A percentile compares a stretch with the other conserved stretches of the same genome.
These are phyloP conservation scores for Backusella morwellensis DNA, from an alignment of 192 early-diverging fungal species.

Conservation along the genomic window DNA sequence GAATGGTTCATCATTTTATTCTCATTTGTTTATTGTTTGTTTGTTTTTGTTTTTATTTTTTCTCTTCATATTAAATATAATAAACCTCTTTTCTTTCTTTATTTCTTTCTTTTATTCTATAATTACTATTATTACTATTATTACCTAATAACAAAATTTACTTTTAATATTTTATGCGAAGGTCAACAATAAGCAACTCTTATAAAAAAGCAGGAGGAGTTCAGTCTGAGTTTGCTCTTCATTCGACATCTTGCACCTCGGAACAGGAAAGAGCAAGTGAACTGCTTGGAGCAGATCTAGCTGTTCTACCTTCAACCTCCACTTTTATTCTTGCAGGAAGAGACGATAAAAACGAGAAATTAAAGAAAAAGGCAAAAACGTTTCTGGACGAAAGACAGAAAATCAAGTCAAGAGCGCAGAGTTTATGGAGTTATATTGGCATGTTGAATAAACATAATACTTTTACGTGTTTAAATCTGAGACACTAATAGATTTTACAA, in stretches of 20 bases:
- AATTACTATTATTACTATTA: neutral
- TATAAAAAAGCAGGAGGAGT: constrained; percentile 2
- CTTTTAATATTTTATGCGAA: constrained; percentile 4
- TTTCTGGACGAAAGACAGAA: constrained; percentile 82
- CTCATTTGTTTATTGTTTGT: neutral
- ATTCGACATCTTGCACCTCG: neutral
- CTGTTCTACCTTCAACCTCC: constrained; percentile 18
- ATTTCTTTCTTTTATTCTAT: neutral
- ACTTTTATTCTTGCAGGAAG: constrained; percentile 19
- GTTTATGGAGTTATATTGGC: constrained; percentile 74
- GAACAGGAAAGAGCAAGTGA: constrained; percentile 1
- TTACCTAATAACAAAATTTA: neutral
- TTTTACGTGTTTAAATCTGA: neutral
- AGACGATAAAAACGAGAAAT: constrained; percentile 64
- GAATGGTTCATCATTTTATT: neutral
- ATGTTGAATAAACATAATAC: constrained; percentile 10
- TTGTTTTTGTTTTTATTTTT: neutral
- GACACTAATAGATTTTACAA: neutral
- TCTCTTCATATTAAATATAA: neutral
- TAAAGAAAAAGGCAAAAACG: constrained; percentile 68
- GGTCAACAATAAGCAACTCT: neutral
- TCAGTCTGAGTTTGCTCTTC: neutral
- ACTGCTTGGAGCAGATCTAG: neutral
- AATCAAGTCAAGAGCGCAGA: constrained; percentile 60
- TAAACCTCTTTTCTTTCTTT: neutral